phyloP scores from a whole-genome alignment of 2,329 filamentous ascomycete species.

The Stenocarpella maydis region DNA sequence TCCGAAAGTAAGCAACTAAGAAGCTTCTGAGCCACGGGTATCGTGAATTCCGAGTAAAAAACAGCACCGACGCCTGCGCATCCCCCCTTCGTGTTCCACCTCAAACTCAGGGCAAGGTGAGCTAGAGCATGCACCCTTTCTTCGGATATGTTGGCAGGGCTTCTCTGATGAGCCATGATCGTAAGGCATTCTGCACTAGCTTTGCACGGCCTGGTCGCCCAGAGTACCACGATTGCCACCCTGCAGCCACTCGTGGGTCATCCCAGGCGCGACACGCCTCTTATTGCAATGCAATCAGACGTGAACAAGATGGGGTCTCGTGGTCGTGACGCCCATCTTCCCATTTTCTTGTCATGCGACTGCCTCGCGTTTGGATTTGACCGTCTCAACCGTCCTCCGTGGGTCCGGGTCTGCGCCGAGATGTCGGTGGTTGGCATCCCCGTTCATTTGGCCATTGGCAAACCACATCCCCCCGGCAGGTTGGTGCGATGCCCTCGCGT shows the following conservation, averaged over 20 bases:
- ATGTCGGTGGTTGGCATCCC: conserved; percentile 31
- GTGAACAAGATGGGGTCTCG: neutral
- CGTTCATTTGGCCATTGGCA: conserved; percentile 33
- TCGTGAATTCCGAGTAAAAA: conserved; percentile 32
- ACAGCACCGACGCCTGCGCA: conserved; percentile 24
- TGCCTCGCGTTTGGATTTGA: conserved; percentile 29
- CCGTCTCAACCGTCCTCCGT: conserved; percentile 21
- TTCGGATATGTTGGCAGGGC: neutral
- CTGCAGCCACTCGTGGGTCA: neutral
- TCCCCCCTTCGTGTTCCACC: neutral
- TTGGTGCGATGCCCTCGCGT: conserved; percentile 30
- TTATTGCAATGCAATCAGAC: neutral
- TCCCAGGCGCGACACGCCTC: neutral
- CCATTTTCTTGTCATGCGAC: conserved; percentile 20
- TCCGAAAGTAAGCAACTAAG: conserved; percentile 10
- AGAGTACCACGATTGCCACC: neutral
- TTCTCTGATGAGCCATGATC: neutral
- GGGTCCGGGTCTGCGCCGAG: conserved; percentile 25
- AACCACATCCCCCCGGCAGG: conserved; percentile 27
- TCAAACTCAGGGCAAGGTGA: neutral
- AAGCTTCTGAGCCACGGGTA: conserved; percentile 31
- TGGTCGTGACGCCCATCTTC: neutral
- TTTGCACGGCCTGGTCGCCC: neutral
- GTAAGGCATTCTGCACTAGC: neutral
- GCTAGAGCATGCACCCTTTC: neutral